Base-by-base conservation (phyloP, 2,329 filamentous ascomycete species). In the Tolypocladium nubicola region DNA sequence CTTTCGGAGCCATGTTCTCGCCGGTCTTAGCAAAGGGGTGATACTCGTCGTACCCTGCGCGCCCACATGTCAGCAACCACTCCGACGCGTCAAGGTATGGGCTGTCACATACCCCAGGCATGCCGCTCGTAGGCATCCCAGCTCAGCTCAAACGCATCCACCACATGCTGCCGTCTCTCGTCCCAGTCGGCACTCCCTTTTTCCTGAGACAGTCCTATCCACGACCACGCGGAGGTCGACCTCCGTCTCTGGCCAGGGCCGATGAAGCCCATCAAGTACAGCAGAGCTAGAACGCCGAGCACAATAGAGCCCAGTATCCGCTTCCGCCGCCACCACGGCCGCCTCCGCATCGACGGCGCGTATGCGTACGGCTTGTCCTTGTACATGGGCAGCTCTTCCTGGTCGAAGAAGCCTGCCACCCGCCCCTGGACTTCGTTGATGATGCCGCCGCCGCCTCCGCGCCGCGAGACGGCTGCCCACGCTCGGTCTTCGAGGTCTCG, bases 291-390 rank as follows among this genome's bases (percentile, higher is more conserved):
- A 23, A 87, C 62, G 10, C 81, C 71, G 39, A 89, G 62, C 7
- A 79, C 72, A 30, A 81, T 61, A 49, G 81, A 68, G 2, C 73
- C 77, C 26, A 85, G 63, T 35, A 83, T 60, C 59, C 87, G 77
- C 75, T 87, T 89, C 65, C 82, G 81, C 70, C 80, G 81, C 75
- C 83, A 86, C 64, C 83, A 73, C 39, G 83, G 78, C 55, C 78
- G 78, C 60, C 79, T 77, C 65, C 82, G 81, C 63, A 81, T 78
- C 60, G 82, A 83, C 39, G 79, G 75, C 49, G 82, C 78, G 65
- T 89, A 86, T 54, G 79, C 80, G 69, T 89, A 94, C n/a, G 94
- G 94, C 72, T 99, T 99, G 75, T 99, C 94, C 75, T 99, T 99
- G 77, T 99, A 99, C 88, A 97, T 92, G 52, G 94, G 94, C 61